phyloP scores from a whole-genome alignment of 108 stramenopile species.

The Bacterosira constricta region DNA sequence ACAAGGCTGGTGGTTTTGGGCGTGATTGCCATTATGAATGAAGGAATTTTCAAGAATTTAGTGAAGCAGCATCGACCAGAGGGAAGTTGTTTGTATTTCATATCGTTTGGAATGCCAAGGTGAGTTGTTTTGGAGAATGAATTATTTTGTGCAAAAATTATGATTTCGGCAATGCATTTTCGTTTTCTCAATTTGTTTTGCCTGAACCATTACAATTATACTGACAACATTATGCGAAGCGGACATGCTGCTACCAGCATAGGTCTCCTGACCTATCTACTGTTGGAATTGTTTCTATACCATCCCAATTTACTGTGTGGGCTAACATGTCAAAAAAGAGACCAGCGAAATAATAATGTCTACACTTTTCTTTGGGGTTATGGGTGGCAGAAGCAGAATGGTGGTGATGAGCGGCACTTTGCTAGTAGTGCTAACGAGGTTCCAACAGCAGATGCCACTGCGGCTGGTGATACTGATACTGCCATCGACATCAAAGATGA shows the following conservation, averaged over 20 bases:
- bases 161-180: neutral
- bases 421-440: no score
- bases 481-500: no score
- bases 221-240: no score
- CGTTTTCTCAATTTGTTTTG: neutral
- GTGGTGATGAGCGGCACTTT: neutral
- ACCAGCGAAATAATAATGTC: neutral
- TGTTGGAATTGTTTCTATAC: slow-evolving; percentile 36
- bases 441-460: no score
- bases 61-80: slow-evolving; percentile 24
- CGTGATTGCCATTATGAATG: slow-evolving; percentile 26
- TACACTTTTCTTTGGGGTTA: slow-evolving; percentile 17
- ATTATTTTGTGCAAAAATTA: neutral
- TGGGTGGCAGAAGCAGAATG: slow-evolving; percentile 14
- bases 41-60: slow-evolving; percentile 25
- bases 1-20: slow-evolving; percentile 29
- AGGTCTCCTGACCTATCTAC: slow-evolving; percentile 36
- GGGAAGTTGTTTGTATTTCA: slow-evolving; percentile 44
- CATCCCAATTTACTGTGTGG: slow-evolving; percentile 44
- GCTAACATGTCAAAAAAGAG: slow-evolving; percentile 17
- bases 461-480: no score
- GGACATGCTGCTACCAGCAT: slow-evolving; percentile 46
- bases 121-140: slow-evolving; percentile 1
- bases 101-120: slow-evolving; percentile 46
- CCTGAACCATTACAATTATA: no score